Conservation (phyloP, 2,329 filamentous ascomycete genomes). For the Fusarium camptoceras region DNA sequence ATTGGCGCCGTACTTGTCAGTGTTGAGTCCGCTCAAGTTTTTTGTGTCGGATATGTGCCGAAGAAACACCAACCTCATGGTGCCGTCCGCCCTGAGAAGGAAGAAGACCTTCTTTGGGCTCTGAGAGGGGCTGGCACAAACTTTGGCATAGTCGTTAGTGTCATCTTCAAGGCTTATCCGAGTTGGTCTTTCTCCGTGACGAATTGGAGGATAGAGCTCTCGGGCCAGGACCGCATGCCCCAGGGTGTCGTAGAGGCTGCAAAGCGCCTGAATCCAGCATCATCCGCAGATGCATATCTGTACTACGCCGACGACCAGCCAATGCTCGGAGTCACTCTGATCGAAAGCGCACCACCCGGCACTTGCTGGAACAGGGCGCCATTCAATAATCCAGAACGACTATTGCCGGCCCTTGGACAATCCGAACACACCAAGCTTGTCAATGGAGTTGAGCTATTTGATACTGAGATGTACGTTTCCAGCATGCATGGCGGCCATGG, state of each 20-base stretch:
- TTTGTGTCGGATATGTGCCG: slow-evolving; percentile 66
- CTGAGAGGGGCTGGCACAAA: slow-evolving; percentile 70
- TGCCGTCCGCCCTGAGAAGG: slow-evolving; percentile 58
- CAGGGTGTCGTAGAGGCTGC: too few species aligned
- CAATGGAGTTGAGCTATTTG: slow-evolving; percentile 65
- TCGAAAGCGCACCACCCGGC: slow-evolving; percentile 53
- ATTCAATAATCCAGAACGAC: background rate
- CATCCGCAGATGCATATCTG: slow-evolving; percentile 67
- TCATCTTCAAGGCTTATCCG: slow-evolving; percentile 61
- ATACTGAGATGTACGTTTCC: slow-evolving; percentile 71
- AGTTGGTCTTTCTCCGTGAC: slow-evolving; percentile 56
- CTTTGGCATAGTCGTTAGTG: slow-evolving; percentile 67
- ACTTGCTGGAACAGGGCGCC: background rate
- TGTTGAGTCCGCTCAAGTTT: slow-evolving; percentile 58
- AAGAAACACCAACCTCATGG: slow-evolving; percentile 54
- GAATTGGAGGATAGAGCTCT: slow-evolving; percentile 56
- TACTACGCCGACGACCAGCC: slow-evolving; percentile 60
- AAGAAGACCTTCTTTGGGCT: slow-evolving; percentile 67
- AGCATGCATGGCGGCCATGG: slow-evolving; percentile 69
- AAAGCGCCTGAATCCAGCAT: slow-evolving; percentile 53
- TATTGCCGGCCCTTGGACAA: slow-evolving; percentile 49
- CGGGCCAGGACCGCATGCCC: slow-evolving; percentile 24
- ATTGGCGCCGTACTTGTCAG: slow-evolving; percentile 70
- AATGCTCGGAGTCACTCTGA: slow-evolving; percentile 64
- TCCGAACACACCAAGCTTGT: slow-evolving; percentile 52